Percentiles rank a stretch among this genome's conserved stretches.
Conservation (phyloP, 345 rosid genomes). For the Moringa oleifera region DNA sequence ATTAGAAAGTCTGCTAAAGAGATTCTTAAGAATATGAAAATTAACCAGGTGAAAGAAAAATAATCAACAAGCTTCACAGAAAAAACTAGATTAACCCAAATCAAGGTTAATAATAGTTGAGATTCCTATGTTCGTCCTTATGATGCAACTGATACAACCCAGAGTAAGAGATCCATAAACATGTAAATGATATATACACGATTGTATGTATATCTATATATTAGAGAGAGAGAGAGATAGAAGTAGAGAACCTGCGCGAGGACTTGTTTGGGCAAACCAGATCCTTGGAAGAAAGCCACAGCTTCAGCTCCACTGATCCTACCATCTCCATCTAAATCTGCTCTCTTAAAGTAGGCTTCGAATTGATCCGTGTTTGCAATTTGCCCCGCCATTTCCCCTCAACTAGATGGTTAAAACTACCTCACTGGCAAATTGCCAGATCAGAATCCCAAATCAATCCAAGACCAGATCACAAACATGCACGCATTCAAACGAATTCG, state of each 20-base stretch:
- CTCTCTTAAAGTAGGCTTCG: constrained; percentile 75
- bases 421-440: background rate
- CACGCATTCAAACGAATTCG: too few species aligned
- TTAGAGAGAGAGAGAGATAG: background rate
- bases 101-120: background rate
- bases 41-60: too few species aligned
- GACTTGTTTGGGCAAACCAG: constrained; percentile 76
- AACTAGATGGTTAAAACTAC: background rate
- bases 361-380: constrained; percentile 65
- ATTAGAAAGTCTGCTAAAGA: background rate
- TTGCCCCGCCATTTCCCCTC: constrained; percentile 42
- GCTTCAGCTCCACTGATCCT: constrained; percentile 93
- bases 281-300: constrained; percentile 83
- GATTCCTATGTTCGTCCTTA: background rate
- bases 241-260: constrained; percentile 69
- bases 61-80: too few species aligned
- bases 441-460: background rate
- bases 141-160: background rate
- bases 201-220: too few species aligned
- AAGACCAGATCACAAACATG: background rate
- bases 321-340: constrained; percentile 97
- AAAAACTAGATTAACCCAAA: background rate
- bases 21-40: background rate
- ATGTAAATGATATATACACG: background rate
- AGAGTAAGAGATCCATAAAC: background rate